These are phyloP conservation scores for Crithidia acanthocephali DNA, from an alignment of 208 protist genomes.

Conservation along the genomic window DNA sequence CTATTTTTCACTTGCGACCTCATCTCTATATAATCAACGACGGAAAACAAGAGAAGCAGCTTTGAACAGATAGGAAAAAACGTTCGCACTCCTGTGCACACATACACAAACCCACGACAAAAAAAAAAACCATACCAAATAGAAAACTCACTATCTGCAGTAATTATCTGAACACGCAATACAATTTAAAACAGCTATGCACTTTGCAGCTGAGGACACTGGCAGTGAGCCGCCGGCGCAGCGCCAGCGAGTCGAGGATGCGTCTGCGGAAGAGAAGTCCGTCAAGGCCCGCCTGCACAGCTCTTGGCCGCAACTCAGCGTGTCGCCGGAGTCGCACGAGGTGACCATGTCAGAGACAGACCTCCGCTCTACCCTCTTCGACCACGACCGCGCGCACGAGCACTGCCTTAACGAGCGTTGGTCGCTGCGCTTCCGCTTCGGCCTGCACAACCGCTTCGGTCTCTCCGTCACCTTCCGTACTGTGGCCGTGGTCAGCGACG, in stretches of 20 bases:
- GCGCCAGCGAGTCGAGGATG: constrained; percentile 36
- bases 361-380: constrained; percentile 34
- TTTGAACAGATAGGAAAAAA: no score
- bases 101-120: neutral
- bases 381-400: constrained; percentile 50
- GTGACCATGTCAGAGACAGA: constrained; percentile 15
- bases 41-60: no score
- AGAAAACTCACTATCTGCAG: no score
- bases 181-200: constrained; percentile 11
- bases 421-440: constrained; percentile 47
- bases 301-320: constrained; percentile 39
- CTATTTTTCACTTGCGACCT: no score
- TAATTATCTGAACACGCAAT: no score
- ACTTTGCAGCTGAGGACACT: constrained; percentile 17
- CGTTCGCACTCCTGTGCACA: no score
- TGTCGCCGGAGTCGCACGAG: neutral
- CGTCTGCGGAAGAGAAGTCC: constrained; percentile 27
- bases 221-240: constrained; percentile 15
- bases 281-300: constrained; percentile 40
- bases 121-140: neutral
- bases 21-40: no score
- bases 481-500: constrained; percentile 47
- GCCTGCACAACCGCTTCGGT: constrained; percentile 44
- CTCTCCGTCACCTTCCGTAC: constrained; percentile 47
- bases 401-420: constrained; percentile 50